Percentiles rank a stretch among this genome's conserved stretches.
Evolutionary conservation across 2,329 filamentous ascomycete species (phyloP).

Genomic region (Arachnomyces sp.): DNA sequence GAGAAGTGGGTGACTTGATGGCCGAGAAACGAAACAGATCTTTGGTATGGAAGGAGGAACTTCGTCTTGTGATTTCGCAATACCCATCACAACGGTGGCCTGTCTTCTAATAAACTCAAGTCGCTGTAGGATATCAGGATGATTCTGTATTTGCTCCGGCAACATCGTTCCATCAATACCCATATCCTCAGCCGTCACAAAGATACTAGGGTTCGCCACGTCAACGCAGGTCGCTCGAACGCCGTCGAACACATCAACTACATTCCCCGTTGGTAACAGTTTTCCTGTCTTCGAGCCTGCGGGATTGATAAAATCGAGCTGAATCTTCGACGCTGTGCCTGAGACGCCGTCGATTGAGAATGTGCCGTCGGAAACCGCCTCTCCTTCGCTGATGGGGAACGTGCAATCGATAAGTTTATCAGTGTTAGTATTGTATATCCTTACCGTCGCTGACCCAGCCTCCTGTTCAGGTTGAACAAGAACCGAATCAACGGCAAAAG

Average conservation of each 20-base stretch:
- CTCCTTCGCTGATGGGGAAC: conserved; percentile 46
- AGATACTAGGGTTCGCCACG: conserved; percentile 57
- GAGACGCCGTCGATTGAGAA: conserved; percentile 59
- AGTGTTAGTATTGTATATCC: conserved; percentile 66
- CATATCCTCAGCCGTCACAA: conserved; percentile 50
- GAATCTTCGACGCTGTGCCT: conserved; percentile 50
- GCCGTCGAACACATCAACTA: conserved; percentile 44
- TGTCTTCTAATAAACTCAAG: conserved; percentile 51
- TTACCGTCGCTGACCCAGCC: conserved; percentile 41
- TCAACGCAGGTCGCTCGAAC: conserved; percentile 54
- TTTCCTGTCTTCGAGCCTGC: conserved; percentile 58
- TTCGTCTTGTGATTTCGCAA: conserved; percentile 38
- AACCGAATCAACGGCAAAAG: conserved; percentile 53
- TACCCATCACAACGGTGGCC: conserved; percentile 55
- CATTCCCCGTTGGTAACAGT: conserved; percentile 53
- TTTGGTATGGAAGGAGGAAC: conserved; percentile 56
- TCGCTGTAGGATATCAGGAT: conserved; percentile 35
- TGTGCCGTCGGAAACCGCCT: conserved; percentile 45
- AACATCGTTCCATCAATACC: conserved; percentile 44
- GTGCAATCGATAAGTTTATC: conserved; percentile 53
- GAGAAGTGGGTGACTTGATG: conserved; percentile 30
- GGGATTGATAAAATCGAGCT: conserved; percentile 55
- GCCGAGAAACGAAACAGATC: conserved; percentile 48
- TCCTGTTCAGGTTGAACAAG: conserved; percentile 31
- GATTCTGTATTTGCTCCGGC: conserved; percentile 47